Base-by-base conservation (phyloP, 1,284 basidiomycete species). In the Uromyces viciae-fabae region DNA sequence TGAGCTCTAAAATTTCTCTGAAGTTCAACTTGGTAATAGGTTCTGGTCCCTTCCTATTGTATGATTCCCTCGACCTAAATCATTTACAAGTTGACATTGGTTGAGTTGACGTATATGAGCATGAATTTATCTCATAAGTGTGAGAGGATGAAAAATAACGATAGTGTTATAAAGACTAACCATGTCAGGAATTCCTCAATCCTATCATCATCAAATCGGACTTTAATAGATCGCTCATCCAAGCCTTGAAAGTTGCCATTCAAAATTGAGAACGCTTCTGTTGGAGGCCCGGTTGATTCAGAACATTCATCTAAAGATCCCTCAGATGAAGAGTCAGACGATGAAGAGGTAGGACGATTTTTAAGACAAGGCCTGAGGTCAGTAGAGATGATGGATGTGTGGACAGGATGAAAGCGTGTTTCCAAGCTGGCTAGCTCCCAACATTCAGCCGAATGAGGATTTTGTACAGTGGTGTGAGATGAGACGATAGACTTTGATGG, bases 41-140 rank as follows among this genome's bases (percentile, higher is more conserved):
- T 43, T 42, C n/a, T 33, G 68, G 69, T 9, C 77, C 69, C 64
- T 64, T 80, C 0, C 77, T 36, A 38, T 80, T 69, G 42, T 80
- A 80, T 31, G 43, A 71, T 46, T 80, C 77, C 17, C 64, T 46
- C 9, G 77, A 80, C 77, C 77, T 79, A 38, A 15, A n/a, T n/a
- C n/a, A 62, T 11, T 62, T 28, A 62, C 11, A n/a, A n/a, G 19
- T 17, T 33, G 62, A n/a, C 7, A 5, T 8, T 66, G 5, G 22
- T 9, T 66, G 11, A 38, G 66, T 3, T 33, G 38, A 22, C 19
- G 3, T 69, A n/a, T 5, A 14, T 22, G 36, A 58, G 36, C 31
- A n/a, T 17, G 33, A 28, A 31, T 49, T 49, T 49, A 22, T 49
- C 22, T 49, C 11, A 1, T 22, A 54, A 73, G 8, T 33, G 31